Evolutionary conservation across 371 early-diverging fungal genomes (phyloP).

Genomic region (Quaeritorhiza haematococci): DNA sequence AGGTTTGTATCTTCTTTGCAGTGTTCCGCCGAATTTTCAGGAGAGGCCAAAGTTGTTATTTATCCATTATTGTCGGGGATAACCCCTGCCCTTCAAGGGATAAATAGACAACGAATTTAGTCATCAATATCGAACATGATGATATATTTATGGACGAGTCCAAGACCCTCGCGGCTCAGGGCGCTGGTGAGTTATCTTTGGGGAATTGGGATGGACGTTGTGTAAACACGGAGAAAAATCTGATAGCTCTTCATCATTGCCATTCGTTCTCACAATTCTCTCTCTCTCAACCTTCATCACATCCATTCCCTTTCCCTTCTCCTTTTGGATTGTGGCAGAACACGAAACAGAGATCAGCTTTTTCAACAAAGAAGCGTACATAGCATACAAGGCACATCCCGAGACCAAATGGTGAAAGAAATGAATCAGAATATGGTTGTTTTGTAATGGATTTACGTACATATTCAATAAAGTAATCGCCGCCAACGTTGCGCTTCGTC

Average conservation of each 20-base stretch:
- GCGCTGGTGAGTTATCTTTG: constrained; percentile 50
- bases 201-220: background rate
- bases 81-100: background rate
- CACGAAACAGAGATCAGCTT: constrained; percentile 83
- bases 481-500: too few species aligned
- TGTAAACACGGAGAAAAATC: background rate
- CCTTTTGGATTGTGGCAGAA: constrained; percentile 32
- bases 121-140: constrained; percentile 80
- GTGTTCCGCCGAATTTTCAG: too few species aligned
- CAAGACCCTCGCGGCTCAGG: constrained; percentile 53
- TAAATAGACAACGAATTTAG: constrained; percentile 54
- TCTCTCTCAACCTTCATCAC: background rate
- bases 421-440: too few species aligned
- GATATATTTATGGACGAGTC: constrained; percentile 61
- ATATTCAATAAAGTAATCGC: too few species aligned
- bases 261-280: background rate
- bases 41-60: too few species aligned
- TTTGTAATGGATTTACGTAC: too few species aligned
- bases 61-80: background rate
- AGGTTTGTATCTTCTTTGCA: constrained; percentile 22
- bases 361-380: constrained; percentile 71
- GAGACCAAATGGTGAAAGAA: constrained; percentile 66
- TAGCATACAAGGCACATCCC: constrained; percentile 69
- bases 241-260: background rate
- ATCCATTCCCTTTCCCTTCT: constrained; percentile 1